phyloP scores from a whole-genome alignment of 2,329 filamentous ascomycete genomes.

The Apiospora arundinis region DNA sequence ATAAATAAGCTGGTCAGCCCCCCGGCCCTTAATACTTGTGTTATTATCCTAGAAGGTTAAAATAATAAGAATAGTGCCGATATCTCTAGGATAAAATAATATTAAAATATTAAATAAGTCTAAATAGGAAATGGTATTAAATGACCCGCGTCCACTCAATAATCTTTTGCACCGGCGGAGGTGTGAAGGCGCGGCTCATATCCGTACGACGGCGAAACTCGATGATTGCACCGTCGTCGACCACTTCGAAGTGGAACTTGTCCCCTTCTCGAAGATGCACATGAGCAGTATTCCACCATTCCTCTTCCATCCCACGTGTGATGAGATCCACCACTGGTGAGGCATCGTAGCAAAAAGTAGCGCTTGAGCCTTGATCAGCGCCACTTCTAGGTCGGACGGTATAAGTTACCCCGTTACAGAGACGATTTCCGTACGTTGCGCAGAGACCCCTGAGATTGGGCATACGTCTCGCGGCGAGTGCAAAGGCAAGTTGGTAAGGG shows the following conservation, averaged over 20 bases:
- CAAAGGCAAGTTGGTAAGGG: not conserved
- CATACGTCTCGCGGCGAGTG: not conserved
- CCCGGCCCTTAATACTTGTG: too few species aligned
- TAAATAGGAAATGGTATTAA: too few species aligned
- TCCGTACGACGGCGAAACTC: not conserved
- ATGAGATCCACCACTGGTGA: not conserved
- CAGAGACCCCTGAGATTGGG: not conserved
- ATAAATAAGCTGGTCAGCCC: too few species aligned
- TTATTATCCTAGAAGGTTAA: too few species aligned
- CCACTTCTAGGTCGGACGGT: not conserved
- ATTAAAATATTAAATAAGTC: too few species aligned
- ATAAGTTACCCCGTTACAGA: not conserved
- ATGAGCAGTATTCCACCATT: not conserved
- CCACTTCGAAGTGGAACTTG: not conserved
- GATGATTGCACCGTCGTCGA: not conserved
- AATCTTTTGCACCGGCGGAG: not conserved
- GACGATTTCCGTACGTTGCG: not conserved
- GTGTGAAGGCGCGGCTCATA: too few species aligned
- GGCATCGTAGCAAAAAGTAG: not conserved
- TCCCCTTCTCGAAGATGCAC: not conserved
- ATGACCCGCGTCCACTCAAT: conserved; percentile 6
- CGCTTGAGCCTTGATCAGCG: not conserved
- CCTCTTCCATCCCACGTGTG: not conserved
- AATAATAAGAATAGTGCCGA: too few species aligned
- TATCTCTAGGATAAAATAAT: too few species aligned